Evolutionary conservation across 116 monocot species (phyloP).

Genomic region (Dioscorea cayenensis): DNA sequence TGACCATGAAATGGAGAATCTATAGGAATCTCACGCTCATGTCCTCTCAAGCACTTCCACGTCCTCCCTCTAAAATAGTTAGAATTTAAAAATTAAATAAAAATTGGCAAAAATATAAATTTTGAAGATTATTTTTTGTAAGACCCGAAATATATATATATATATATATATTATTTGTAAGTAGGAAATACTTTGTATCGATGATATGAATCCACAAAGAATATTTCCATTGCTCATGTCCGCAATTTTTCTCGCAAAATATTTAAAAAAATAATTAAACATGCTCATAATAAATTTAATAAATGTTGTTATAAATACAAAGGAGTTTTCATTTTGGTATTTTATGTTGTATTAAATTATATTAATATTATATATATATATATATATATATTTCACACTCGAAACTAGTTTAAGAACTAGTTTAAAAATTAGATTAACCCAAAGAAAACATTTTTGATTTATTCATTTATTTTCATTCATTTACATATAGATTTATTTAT

Average conservation of each 20-base stretch:
- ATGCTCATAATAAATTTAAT: too few species aligned
- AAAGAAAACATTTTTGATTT: too few species aligned
- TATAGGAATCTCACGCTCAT: neutral
- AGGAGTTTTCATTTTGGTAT: too few species aligned
- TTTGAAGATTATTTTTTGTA: neutral
- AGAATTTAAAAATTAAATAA: neutral
- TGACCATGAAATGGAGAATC: slow-evolving; percentile 12
- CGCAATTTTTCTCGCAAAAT: neutral
- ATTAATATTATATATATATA: too few species aligned
- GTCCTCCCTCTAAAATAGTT: neutral
- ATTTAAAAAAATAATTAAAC: neutral
- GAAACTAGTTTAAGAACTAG: too few species aligned
- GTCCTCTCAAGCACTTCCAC: neutral
- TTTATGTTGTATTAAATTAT: too few species aligned
- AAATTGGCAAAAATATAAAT: neutral
- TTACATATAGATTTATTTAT: too few species aligned
- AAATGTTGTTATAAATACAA: too few species aligned
- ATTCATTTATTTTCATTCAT: too few species aligned
- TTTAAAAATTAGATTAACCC: too few species aligned
- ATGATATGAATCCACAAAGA: neutral
- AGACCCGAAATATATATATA: too few species aligned
- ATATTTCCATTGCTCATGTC: neutral
- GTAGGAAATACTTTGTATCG: neutral
- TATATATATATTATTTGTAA: neutral
- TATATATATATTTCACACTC: too few species aligned